phyloP scores from a whole-genome alignment of 2,329 filamentous ascomycete species.

The Alternaria gaisen region DNA sequence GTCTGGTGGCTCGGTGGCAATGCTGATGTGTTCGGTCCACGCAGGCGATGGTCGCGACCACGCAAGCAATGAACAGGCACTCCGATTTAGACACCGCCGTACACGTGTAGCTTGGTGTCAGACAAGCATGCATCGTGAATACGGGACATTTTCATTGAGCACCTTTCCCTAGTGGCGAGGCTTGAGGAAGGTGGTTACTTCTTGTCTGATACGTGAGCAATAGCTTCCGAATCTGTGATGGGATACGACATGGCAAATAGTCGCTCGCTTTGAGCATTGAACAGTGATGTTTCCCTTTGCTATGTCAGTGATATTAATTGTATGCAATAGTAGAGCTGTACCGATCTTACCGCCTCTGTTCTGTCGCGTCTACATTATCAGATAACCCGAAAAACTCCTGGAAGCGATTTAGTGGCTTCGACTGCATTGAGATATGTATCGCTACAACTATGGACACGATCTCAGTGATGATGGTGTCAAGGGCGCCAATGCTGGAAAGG shows the following conservation, averaged over 20 bases:
- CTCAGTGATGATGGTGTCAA: no score
- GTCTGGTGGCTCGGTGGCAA: neutral
- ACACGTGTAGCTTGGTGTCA: neutral
- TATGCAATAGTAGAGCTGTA: neutral
- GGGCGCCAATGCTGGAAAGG: no score
- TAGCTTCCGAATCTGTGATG: neutral
- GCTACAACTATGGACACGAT: no score
- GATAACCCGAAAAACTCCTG: no score
- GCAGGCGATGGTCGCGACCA: neutral
- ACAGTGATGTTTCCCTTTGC: neutral
- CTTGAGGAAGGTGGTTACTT: neutral
- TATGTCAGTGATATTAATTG: neutral
- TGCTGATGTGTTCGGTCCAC: neutral
- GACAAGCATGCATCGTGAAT: neutral
- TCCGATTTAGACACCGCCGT: neutral
- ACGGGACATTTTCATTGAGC: neutral
- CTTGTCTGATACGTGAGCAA: neutral
- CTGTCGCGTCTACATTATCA: no score
- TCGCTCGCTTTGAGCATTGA: neutral
- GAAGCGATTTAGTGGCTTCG: no score
- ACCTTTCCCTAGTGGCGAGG: neutral
- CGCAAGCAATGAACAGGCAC: neutral
- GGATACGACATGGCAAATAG: neutral
- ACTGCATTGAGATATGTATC: no score
- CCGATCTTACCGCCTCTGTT: neutral